These are phyloP conservation scores for Davidsoniella neocaledoniae DNA, from an alignment of 2,329 filamentous ascomycete species.

Conservation along the genomic window DNA sequence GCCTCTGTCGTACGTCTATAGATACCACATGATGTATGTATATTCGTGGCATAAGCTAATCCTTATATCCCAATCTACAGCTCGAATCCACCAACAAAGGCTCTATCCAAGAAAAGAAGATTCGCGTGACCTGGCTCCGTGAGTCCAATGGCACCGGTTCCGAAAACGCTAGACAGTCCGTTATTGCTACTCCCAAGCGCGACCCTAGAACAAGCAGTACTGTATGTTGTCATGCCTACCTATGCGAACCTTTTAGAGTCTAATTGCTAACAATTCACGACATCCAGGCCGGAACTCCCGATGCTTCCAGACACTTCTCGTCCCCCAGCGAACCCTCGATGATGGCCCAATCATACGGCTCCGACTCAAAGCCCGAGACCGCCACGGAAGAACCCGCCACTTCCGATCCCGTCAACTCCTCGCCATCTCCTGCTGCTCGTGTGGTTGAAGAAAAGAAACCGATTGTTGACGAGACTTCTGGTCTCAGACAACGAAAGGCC, in stretches of 20 bases:
- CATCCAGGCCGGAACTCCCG: constrained; percentile 25
- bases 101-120: constrained; percentile 82
- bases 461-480: constrained; percentile 2
- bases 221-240: neutral
- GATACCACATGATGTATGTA: neutral
- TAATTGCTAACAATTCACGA: constrained; percentile 5
- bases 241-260: neutral
- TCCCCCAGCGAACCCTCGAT: constrained; percentile 25
- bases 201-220: constrained; percentile 11
- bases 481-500: constrained; percentile 9
- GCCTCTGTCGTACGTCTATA: constrained; percentile 54
- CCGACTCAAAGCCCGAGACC: constrained; percentile 5
- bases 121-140: constrained; percentile 67
- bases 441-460: neutral
- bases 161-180: constrained; percentile 13
- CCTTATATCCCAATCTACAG: constrained; percentile 25
- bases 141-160: constrained; percentile 34
- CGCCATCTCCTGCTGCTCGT: constrained; percentile 1
- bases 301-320: constrained; percentile 27
- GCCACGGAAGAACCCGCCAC: constrained; percentile 20
- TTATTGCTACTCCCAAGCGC: constrained; percentile 13
- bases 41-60: neutral
- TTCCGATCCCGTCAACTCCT: constrained; percentile 27
- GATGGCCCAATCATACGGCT: constrained; percentile 17
- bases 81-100: constrained; percentile 68